A percentile compares a stretch with the other conserved stretches of the same genome.
These are phyloP conservation scores for Neurospora sp. DNA, from an alignment of 495 filamentous ascomycete genomes.

Conservation along the genomic window DNA sequence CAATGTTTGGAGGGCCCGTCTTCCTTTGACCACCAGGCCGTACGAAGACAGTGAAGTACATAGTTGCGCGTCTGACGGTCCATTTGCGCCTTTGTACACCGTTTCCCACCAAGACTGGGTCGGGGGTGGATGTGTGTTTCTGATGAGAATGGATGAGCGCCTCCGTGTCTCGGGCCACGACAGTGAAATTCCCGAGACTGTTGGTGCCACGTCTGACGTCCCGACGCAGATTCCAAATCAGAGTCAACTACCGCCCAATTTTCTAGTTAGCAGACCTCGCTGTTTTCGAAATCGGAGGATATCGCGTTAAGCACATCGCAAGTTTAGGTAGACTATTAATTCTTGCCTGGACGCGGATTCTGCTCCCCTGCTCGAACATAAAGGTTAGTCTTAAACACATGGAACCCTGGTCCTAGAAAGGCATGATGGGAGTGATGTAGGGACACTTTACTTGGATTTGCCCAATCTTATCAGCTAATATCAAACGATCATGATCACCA, in stretches of 20 bases:
- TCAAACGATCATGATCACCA: neutral
- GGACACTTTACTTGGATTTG: neutral
- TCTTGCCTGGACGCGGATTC: neutral
- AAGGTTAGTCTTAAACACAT: neutral
- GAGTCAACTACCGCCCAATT: neutral
- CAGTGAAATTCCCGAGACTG: neutral
- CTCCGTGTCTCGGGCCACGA: neutral
- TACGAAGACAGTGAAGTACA: neutral
- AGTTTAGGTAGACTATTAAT: neutral
- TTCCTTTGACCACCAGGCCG: neutral
- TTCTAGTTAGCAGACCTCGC: neutral
- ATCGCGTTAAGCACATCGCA: neutral
- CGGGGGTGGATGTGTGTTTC: neutral
- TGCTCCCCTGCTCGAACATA: neutral
- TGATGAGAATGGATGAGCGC: neutral
- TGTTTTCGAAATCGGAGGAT: neutral
- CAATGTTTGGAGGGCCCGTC: neutral
- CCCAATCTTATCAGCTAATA: neutral
- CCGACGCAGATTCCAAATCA: neutral
- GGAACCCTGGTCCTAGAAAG: neutral
- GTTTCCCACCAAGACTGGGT: neutral
- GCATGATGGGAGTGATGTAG: neutral
- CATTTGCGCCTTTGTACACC: neutral
- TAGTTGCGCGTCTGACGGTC: neutral
- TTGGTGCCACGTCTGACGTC: neutral